These are phyloP conservation scores for Nakaseomyces nivariensis DNA, from an alignment of 1,139 yeast species.

Conservation along the genomic window DNA sequence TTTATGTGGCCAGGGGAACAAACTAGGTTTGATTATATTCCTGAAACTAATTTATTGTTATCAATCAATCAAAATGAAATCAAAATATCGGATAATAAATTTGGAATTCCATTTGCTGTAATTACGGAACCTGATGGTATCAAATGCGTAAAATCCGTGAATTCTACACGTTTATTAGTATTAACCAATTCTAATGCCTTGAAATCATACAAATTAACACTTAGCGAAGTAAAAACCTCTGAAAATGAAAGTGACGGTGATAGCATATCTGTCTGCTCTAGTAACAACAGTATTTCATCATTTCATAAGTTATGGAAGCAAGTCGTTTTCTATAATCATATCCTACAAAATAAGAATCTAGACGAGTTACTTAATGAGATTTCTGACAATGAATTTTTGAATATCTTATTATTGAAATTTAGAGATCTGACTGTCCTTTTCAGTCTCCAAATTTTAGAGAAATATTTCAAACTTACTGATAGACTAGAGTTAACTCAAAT, in stretches of 20 bases:
- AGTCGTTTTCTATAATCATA: slow-evolving; percentile 20
- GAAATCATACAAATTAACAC: slow-evolving; percentile 10
- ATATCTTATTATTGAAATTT: slow-evolving; percentile 22
- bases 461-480: slow-evolving; percentile 11
- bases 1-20: background rate
- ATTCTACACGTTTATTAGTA: slow-evolving; percentile 15
- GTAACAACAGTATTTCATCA: slow-evolving; percentile 13
- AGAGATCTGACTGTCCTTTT: slow-evolving; percentile 27
- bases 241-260: slow-evolving; percentile 7
- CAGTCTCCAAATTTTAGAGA: slow-evolving; percentile 20
- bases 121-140: slow-evolving; percentile 18
- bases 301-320: slow-evolving; percentile 21
- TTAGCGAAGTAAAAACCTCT: background rate
- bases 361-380: slow-evolving; percentile 16
- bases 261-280: slow-evolving; percentile 15
- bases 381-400: slow-evolving; percentile 14
- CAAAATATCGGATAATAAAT: slow-evolving; percentile 20
- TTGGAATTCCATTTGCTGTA: slow-evolving; percentile 22
- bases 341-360: slow-evolving; percentile 14
- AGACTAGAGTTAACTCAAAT: slow-evolving; percentile 2
- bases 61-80: slow-evolving; percentile 11
- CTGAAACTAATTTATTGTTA: slow-evolving; percentile 7
- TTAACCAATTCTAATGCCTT: slow-evolving; percentile 18
- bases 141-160: slow-evolving; percentile 11
- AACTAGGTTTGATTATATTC: background rate